phyloP scores from a whole-genome alignment of 768 basidiomycete genomes.

The Coprinopsis sp. region DNA sequence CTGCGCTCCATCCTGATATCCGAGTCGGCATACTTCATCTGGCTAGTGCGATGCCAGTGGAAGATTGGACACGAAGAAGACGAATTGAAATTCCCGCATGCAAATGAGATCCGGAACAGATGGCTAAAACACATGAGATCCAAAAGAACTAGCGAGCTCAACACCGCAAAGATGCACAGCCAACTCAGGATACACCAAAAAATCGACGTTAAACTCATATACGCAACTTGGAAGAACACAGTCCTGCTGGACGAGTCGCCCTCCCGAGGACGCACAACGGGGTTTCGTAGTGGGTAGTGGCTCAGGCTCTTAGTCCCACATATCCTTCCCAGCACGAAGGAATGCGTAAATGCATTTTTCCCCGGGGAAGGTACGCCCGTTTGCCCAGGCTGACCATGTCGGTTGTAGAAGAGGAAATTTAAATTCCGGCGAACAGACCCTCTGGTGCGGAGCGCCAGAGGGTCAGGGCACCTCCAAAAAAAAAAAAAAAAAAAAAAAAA shows the following conservation, averaged over 20 bases:
- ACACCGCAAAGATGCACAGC: constrained; percentile 11
- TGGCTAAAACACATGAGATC: constrained; percentile 16
- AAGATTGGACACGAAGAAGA: constrained; percentile 14
- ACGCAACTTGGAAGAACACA: too few species aligned
- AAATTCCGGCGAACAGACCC: neutral
- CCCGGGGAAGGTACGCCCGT: too few species aligned
- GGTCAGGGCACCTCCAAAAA: neutral
- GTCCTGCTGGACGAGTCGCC: too few species aligned
- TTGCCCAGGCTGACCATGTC: too few species aligned
- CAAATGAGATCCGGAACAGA: constrained; percentile 8
- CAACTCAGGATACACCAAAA: too few species aligned
- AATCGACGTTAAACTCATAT: too few species aligned
- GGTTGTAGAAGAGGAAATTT: constrained; percentile 10
- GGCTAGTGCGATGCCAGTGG: constrained; percentile 21
- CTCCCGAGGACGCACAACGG: too few species aligned
- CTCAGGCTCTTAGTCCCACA: too few species aligned
- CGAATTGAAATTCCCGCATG: neutral
- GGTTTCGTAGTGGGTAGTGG: too few species aligned
- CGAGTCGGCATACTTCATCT: constrained; percentile 24
- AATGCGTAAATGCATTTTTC: too few species aligned
- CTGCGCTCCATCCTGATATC: constrained; percentile 20
- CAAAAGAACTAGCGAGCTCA: constrained; percentile 16
- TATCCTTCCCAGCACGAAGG: too few species aligned
- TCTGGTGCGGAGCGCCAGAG: neutral
- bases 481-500: constrained; percentile 3